Base-by-base conservation (phyloP, 139 green algal genomes). In the Marvania coccoides region DNA sequence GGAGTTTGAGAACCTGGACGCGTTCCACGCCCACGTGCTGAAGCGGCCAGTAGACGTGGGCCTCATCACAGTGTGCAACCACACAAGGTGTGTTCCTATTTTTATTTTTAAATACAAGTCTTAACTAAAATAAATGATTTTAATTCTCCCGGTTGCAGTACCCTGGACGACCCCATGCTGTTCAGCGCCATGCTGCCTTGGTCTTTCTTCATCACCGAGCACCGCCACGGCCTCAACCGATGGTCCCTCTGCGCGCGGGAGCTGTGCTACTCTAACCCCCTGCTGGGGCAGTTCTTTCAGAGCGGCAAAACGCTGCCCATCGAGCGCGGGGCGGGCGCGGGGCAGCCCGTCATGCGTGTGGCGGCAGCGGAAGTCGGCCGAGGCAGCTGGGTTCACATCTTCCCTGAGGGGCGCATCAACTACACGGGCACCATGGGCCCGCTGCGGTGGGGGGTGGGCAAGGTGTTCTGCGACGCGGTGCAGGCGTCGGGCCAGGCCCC, bases 371-470 rank as follows among this genome's bases (percentile, higher is more conserved):
- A 38, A 13, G 65, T 88, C 31, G 72, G 57, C 0, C 12, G 12
- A 1, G 90, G 90, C 8, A 81, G 80, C 51, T 96, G 90, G 90
- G 47, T 95, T 67, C 90, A 96, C 70, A 53, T 96, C 8, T 96
- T 96, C 63, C 90, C 90, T 1, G 89, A 96, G 77, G 88, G 85
- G 5, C 62, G 67, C 4, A 81, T 96, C n/a, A 70, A 75, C 28
- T 87, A 84, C 60, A 77, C 58, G 12, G 90, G 89, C 34, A 40
- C 31, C 26, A 62, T 96, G 68, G 76, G 72, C 4, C 67, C 79
- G 26, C 83, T 91, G 63, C 78, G 81, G 10, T 94, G 88, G 87
- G 87, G 87, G 10, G 62, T 89, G 2, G 88, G 88, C 66, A 89
- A 81, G 61, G 34, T 91, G 28, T 65, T 95, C 24, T 93, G 88